Evolutionary conservation across 306 rosid genomes (phyloP), one percentile per base, ranked within the genome.

Genomic region (Cyamopsis tetragonoloba): DNA sequence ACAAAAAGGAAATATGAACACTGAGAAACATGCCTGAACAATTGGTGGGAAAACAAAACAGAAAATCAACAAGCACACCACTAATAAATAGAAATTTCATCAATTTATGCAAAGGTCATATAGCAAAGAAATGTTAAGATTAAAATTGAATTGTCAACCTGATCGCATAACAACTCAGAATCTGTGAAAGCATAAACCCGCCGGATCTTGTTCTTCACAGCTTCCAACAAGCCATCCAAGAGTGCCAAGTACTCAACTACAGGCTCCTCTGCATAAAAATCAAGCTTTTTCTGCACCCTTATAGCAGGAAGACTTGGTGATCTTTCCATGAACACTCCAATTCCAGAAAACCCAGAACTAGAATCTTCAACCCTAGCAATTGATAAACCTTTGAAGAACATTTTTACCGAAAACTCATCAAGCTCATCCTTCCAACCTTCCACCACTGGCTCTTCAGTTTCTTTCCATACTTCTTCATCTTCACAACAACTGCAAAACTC

Each of bases 401-500:
- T 68, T 51, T 77, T 92, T 11, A 86, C 96, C 1, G 96, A 82
- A 77, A 76, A 89, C 56, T 87, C 96, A 80, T 89, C 96, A 61
- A 71, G 78, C 11, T 77, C 79, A 37, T 73, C 83, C 69, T 75
- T 79, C 75, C 79, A 58, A 68, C 56, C 88, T 72, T 76, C 89
- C 76, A 82, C 89, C 72, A 46, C 63, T 6, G 19, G 23, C 42
- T 86, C 89, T 30, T 89, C 91, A 10, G 71, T 76, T 34, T 92
- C 96, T 70, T 82, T 84, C 95, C 86, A 87, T 38, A 79, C 73
- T 49, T 76, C 95, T 6, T 82, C 89, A 15, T 76, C 95, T 74
- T 77, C 96, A 13, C 91, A 89, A 41, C 98, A 92, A 77, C 98
- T 92, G 47, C 96, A 74, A 73, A 92, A 92, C 71, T 92, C 98